These are phyloP conservation scores for Didymella glomerata DNA, from an alignment of 2,329 filamentous ascomycete species.

Conservation along the genomic window DNA sequence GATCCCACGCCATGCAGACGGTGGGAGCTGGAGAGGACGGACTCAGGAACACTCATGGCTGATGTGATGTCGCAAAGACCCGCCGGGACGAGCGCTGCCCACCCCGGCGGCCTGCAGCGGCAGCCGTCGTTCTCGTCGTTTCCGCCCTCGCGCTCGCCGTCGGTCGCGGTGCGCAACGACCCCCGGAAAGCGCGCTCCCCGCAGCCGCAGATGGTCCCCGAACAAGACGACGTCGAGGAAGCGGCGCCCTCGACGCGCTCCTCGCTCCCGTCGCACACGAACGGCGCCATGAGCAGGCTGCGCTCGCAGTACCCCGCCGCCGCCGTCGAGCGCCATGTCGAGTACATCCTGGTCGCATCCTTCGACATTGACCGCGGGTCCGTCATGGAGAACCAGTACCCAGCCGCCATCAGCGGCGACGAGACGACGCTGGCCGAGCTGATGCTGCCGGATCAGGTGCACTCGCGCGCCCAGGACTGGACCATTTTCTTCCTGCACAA, in stretches of 20 bases:
- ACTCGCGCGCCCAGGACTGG: slow-evolving; percentile 95
- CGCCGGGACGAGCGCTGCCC: slow-evolving; percentile 9
- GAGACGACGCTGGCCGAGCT: slow-evolving; percentile 98
- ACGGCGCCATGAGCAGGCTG: slow-evolving; percentile 35
- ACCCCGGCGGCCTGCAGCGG: slow-evolving; percentile 41
- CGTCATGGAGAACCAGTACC: slow-evolving; percentile 98
- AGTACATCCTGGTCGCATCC: slow-evolving; percentile 96
- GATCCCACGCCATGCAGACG: slow-evolving; percentile 30
- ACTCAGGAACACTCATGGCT: slow-evolving; percentile 38
- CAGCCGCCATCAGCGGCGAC: slow-evolving; percentile 91
- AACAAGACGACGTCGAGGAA: slow-evolving; percentile 42
- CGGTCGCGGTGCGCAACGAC: slow-evolving; percentile 49
- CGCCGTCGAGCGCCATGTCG: slow-evolving; percentile 83
- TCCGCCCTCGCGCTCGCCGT: slow-evolving; percentile 49
- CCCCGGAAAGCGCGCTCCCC: slow-evolving; percentile 46
- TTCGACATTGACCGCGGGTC: slow-evolving; percentile 97
- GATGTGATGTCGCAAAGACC: slow-evolving; percentile 43
- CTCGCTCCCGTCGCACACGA: slow-evolving; percentile 33
- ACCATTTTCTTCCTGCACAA: slow-evolving; percentile 99
- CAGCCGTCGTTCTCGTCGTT: slow-evolving; percentile 54
- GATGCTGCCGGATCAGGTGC: slow-evolving; percentile 97
- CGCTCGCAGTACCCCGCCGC: slow-evolving; percentile 60
- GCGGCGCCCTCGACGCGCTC: slow-evolving; percentile 38
- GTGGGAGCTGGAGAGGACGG: slow-evolving; percentile 29
- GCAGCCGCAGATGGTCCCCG: slow-evolving; percentile 46